Percentiles rank a stretch among this genome's conserved stretches.
phyloP scores from a whole-genome alignment of 2,329 filamentous ascomycete genomes.

The Polychaeton citri region DNA sequence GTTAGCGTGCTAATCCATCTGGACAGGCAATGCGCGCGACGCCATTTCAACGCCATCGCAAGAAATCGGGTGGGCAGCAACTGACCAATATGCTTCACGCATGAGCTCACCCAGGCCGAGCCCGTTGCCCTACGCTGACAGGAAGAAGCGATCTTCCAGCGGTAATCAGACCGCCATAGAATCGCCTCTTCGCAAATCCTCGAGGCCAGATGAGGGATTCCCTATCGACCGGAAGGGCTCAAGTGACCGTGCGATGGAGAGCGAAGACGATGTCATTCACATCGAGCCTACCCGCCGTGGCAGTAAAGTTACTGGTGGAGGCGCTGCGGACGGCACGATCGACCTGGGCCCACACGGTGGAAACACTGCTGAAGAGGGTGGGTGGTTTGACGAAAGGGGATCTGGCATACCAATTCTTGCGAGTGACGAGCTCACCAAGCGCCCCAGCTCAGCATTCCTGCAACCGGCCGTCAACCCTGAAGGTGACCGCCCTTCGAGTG shows the following conservation, averaged over 20 bases:
- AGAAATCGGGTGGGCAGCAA: constrained; percentile 77
- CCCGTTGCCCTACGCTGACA: constrained; percentile 24
- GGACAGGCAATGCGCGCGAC: constrained; percentile 48
- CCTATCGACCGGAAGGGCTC: constrained; percentile 14
- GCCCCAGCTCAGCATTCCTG: constrained; percentile 52
- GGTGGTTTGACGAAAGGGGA: constrained; percentile 44
- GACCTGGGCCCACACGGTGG: constrained; percentile 34
- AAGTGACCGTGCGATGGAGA: constrained; percentile 27
- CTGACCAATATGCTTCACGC: constrained; percentile 69
- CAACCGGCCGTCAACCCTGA: constrained; percentile 73
- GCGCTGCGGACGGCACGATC: constrained; percentile 39
- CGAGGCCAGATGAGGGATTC: constrained; percentile 19
- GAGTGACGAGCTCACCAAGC: constrained; percentile 71
- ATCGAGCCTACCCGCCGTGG: constrained; percentile 52
- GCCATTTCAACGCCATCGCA: constrained; percentile 70
- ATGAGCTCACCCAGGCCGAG: constrained; percentile 51
- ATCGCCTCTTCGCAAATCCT: constrained; percentile 32
- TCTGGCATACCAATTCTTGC: constrained; percentile 74
- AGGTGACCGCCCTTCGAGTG: constrained; percentile 48
- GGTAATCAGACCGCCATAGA: constrained; percentile 24
- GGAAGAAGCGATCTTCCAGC: constrained; percentile 17
- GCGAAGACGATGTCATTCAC: constrained; percentile 55
- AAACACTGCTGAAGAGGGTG: constrained; percentile 32
- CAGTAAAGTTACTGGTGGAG: constrained; percentile 33
- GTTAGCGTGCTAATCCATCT: constrained; percentile 1